Base-by-base conservation (phyloP, 1,284 basidiomycete genomes). In the Amylostereum areolatum region DNA sequence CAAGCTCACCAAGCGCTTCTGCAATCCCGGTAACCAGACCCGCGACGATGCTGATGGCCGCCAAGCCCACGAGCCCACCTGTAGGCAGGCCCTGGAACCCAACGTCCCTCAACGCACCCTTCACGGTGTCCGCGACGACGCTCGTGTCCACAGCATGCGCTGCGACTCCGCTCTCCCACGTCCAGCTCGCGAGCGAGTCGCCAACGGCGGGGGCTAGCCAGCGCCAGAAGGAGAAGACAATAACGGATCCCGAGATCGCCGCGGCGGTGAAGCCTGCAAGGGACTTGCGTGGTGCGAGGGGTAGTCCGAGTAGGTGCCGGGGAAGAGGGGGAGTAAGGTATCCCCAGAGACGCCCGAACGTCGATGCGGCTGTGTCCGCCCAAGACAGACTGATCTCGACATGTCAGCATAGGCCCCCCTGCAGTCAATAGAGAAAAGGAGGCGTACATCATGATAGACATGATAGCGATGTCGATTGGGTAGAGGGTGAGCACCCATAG, bases 341-440 rank as follows among this genome's bases (percentile, higher is more conserved):
- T 24, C 93, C 93, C 66, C 84, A 93, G 37, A 93, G 73, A 27
- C 96, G 85, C 37, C 96, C 96, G 54, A 97, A 77, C 5, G 92
- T 93, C 3, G 94, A 97, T 0, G 96, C 96, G 11, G 91, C 83
- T 0, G 96, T 98, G 69, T 99, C 96, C 3, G 92, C 94, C 92
- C 96, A 97, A 29, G 94, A 95, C 41, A 99, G 83, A 54, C 91
- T 95, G 61, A 43, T 11, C n/a, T 18, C 5, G 41, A 7, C 6
- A 25, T 24, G 25, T 43, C 4, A 43, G 25, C 41, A 29, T 11
- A 28, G 12, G 18, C 12, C 24, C n/a, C 8, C 41, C 7, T 24
- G 27, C 33, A 32, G 43, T 33, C 33, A 41, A 35, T 45, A 50
- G 49, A 39, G 51, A 42, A 28, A 45, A 37, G 36, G 36, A 34